These are phyloP conservation scores for Bondarzewia mesenterica DNA, from an alignment of 1,284 basidiomycete genomes.

Conservation along the genomic window DNA sequence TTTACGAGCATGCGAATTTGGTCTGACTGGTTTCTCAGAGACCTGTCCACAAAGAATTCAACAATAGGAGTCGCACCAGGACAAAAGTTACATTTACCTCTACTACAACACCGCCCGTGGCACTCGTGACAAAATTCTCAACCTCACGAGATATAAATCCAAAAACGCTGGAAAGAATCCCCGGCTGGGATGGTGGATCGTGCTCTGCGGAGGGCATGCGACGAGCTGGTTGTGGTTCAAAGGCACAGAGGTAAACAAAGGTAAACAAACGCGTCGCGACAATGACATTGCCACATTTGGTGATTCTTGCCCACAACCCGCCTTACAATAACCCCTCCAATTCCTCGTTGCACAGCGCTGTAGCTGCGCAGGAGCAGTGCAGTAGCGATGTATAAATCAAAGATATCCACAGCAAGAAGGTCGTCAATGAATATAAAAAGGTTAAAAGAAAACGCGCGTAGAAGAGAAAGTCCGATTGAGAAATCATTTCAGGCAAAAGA, in stretches of 20 bases:
- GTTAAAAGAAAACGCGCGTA: conserved; percentile 1
- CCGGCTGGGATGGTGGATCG: conserved; percentile 15
- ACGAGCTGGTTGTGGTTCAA: background rate
- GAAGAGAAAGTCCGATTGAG: background rate
- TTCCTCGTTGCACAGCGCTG: no score
- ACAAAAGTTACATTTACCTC: conserved; percentile 14
- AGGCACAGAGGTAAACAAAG: conserved; percentile 10
- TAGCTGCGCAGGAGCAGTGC: no score
- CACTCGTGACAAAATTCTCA: conserved; percentile 59
- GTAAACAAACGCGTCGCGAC: conserved; percentile 11
- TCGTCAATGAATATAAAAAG: conserved; percentile 1
- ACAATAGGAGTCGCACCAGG: background rate
- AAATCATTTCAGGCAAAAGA: conserved; percentile 1
- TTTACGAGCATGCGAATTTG: no score
- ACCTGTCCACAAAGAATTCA: background rate
- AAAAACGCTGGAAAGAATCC: conserved; percentile 57
- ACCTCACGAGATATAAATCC: conserved; percentile 63
- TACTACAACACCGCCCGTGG: conserved; percentile 37
- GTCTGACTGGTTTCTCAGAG: background rate
- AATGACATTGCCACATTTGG: background rate
- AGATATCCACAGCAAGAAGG: background rate
- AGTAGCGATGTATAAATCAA: background rate
- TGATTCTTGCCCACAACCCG: no score
- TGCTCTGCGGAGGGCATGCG: conserved; percentile 1
- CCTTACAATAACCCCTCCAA: no score